Evolutionary conservation across 805 yeast species (phyloP).

Genomic region (Candida takata): DNA sequence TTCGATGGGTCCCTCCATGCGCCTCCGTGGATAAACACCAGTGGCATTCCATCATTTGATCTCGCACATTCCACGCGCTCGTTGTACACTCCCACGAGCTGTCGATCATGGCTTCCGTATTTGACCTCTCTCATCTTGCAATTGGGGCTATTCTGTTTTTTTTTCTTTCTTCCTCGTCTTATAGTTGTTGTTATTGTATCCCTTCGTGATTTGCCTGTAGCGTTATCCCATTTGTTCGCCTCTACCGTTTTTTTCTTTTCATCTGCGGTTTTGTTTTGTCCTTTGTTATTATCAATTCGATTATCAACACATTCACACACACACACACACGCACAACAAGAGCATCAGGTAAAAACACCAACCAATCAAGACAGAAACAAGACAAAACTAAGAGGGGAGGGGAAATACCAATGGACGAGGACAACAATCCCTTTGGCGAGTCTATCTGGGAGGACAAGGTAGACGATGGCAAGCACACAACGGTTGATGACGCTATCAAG

Average conservation of each 20-base stretch:
- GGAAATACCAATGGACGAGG: conserved; percentile 16
- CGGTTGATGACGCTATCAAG: background rate
- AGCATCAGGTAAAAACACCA: no score
- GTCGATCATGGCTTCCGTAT: conserved; percentile 11
- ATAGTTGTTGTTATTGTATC: no score
- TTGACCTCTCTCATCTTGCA: background rate
- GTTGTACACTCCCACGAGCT: conserved; percentile 9
- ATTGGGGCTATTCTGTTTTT: background rate
- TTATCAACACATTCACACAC: no score
- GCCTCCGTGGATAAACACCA: conserved; percentile 77
- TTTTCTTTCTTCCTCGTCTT: no score
- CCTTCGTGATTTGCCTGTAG: no score
- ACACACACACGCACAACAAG: no score
- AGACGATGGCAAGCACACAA: background rate
- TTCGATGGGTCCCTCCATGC: conserved; percentile 75
- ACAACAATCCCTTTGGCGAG: conserved; percentile 27
- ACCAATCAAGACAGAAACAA: background rate
- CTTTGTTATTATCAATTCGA: no score
- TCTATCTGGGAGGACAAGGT: conserved; percentile 8
- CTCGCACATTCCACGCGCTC: background rate
- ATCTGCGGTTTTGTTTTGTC: no score
- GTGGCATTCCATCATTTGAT: conserved; percentile 17
- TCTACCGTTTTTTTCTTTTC: no score
- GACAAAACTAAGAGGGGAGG: background rate
- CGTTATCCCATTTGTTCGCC: no score